Percentiles rank a stretch among this genome's conserved stretches.
phyloP scores from a whole-genome alignment of 1,139 yeast genomes.

The Magnusiomyces sp. region DNA sequence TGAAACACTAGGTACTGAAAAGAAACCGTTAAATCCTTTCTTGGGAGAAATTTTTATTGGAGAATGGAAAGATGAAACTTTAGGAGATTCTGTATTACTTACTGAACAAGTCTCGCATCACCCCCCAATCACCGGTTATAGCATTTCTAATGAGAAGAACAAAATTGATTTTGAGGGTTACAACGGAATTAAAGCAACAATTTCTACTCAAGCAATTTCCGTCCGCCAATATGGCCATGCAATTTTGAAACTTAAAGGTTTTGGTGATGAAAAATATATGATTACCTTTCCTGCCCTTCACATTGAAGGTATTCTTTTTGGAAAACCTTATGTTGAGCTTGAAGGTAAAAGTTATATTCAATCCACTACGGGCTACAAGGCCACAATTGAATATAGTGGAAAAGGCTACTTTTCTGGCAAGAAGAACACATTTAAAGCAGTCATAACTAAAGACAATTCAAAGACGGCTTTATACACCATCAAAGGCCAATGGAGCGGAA shows the following conservation, averaged over 20 bases:
- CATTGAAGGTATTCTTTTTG: slow-evolving; percentile 84
- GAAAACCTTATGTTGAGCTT: slow-evolving; percentile 74
- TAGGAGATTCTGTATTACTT: slow-evolving; percentile 51
- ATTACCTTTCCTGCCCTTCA: slow-evolving; percentile 93
- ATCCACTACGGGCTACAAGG: slow-evolving; percentile 66
- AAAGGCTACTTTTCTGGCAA: slow-evolving; percentile 96
- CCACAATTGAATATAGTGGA: slow-evolving; percentile 76
- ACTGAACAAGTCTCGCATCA: slow-evolving; percentile 94
- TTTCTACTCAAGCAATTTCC: slow-evolving; percentile 66
- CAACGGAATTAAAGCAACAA: slow-evolving; percentile 78
- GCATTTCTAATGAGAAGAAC: slow-evolving; percentile 62
- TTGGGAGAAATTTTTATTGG: slow-evolving; percentile 90
- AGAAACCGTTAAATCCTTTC: slow-evolving; percentile 92
- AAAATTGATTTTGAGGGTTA: slow-evolving; percentile 73
- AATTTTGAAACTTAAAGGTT: slow-evolving; percentile 48
- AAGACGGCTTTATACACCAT: slow-evolving; percentile 68
- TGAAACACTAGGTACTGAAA: slow-evolving; percentile 85
- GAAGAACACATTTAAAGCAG: slow-evolving; percentile 84
- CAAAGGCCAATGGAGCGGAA: slow-evolving; percentile 87
- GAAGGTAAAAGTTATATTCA: slow-evolving; percentile 82
- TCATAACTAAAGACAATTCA: slow-evolving; percentile 53
- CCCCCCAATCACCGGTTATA: slow-evolving; percentile 90
- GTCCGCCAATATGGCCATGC: slow-evolving; percentile 95
- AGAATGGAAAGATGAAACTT: slow-evolving; percentile 49
- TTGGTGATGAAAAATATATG: slow-evolving; percentile 58